phyloP scores from a whole-genome alignment of 129 eudicot species.

The Helianthus tuberosus region DNA sequence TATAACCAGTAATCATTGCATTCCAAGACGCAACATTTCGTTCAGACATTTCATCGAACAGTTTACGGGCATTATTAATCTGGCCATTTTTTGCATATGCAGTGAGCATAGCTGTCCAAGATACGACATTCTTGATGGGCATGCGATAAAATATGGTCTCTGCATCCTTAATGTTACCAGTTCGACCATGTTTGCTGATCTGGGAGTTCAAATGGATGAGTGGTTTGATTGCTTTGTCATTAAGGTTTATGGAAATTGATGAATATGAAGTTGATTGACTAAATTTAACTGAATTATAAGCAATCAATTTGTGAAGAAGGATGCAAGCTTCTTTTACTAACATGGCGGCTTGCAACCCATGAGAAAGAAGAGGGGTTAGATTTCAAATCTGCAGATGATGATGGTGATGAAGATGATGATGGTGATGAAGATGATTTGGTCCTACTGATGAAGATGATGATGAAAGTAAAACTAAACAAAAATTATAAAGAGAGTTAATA shows the following conservation, averaged over 20 bases:
- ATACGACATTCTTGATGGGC: slow-evolving; percentile 55
- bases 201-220: slow-evolving; percentile 60
- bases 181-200: slow-evolving; percentile 59
- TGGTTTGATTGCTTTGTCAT: slow-evolving; percentile 26
- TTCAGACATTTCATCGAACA: slow-evolving; percentile 89
- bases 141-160: slow-evolving; percentile 55
- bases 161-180: slow-evolving; percentile 59
- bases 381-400: not conserved
- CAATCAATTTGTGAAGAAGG: not conserved
- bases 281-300: not conserved
- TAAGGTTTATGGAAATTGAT: slow-evolving; percentile 33
- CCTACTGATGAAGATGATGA: no score
- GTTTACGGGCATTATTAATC: slow-evolving; percentile 52
- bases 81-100: slow-evolving; percentile 59
- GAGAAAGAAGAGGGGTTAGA: slow-evolving; percentile 6
- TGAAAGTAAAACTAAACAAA: no score
- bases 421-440: no score
- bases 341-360: slow-evolving; percentile 27
- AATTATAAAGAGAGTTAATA: no score
- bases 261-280: slow-evolving; percentile 25
- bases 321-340: slow-evolving; percentile 24
- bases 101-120: slow-evolving; percentile 83
- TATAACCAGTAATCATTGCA: slow-evolving; percentile 72
- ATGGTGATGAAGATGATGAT: no score
- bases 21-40: slow-evolving; percentile 83